A percentile compares a stretch with the other conserved stretches of the same genome.
Conservation (phyloP, 2,329 filamentous ascomycete species). For the Epichloe sp. region DNA sequence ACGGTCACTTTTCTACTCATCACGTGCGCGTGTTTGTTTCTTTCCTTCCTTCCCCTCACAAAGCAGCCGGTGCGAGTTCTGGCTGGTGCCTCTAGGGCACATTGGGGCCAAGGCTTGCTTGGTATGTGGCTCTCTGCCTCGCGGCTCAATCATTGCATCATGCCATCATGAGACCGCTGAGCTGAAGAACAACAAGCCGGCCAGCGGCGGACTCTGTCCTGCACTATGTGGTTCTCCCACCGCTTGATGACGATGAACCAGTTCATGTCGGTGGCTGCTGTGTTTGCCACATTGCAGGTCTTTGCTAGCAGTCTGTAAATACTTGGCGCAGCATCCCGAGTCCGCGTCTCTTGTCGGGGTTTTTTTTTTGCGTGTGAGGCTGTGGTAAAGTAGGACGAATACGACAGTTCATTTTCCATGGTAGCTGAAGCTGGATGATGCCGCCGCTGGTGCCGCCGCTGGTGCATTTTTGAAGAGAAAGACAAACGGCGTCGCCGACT, state of each 20-base stretch:
- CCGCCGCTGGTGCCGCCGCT: neutral
- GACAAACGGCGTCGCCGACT: neutral
- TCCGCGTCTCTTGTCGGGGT: neutral
- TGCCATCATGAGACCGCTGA: slow-evolving; percentile 1
- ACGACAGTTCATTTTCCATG: neutral
- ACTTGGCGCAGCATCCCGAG: neutral
- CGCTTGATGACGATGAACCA: neutral
- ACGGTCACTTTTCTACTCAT: neutral
- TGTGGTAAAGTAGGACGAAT: neutral
- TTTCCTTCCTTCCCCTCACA: neutral
- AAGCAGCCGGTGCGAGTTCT: neutral
- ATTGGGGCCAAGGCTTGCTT: neutral
- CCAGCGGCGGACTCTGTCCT: no score
- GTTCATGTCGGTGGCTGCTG: neutral
- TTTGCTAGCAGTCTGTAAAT: neutral
- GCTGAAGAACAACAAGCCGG: neutral
- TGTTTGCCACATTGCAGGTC: neutral
- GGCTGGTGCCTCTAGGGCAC: neutral
- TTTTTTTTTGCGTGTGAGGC: neutral
- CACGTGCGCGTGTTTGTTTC: neutral
- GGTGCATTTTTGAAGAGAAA: neutral
- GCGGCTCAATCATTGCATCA: neutral
- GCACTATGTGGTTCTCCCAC: neutral
- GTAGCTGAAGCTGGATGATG: neutral
- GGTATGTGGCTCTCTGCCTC: slow-evolving; percentile 1